Percentiles rank a stretch among this genome's conserved stretches.
Conservation (phyloP, 2,329 filamentous ascomycete genomes). For the Exophiala mesophila region DNA sequence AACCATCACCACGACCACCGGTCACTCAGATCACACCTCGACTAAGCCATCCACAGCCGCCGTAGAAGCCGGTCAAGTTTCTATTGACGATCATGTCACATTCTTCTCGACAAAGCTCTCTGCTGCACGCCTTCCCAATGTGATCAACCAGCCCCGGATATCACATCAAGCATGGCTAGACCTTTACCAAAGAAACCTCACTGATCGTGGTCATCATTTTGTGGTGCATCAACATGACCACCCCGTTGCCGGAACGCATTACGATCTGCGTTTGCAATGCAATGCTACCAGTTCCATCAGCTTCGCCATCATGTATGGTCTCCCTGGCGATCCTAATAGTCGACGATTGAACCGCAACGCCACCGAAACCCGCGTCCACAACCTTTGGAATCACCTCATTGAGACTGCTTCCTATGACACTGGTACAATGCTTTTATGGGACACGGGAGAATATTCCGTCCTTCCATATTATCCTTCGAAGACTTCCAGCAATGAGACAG, state of each 20-base stretch:
- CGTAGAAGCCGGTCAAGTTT: constrained; percentile 48
- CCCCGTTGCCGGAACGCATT: constrained; percentile 62
- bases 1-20: constrained; percentile 4
- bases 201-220: constrained; percentile 52
- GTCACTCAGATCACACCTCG: neutral
- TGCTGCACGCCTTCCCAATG: constrained; percentile 26
- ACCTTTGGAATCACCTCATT: constrained; percentile 58
- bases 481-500: constrained; percentile 16
- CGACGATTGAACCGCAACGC: constrained; percentile 53
- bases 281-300: constrained; percentile 62
- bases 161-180: constrained; percentile 39
- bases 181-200: constrained; percentile 46
- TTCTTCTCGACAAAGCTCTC: constrained; percentile 44
- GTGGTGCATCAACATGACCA: constrained; percentile 71
- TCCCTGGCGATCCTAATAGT: constrained; percentile 56
- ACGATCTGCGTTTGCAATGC: constrained; percentile 67
- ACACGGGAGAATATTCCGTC: constrained; percentile 55
- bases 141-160: constrained; percentile 31
- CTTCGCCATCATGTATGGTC: constrained; percentile 60
- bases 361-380: constrained; percentile 59
- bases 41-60: constrained; percentile 33
- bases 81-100: constrained; percentile 45
- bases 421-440: constrained; percentile 59
- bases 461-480: constrained; percentile 40
- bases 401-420: constrained; percentile 53